These are phyloP conservation scores for Fennellomyces sp. DNA, from an alignment of 371 early-diverging fungal genomes.

Conservation along the genomic window DNA sequence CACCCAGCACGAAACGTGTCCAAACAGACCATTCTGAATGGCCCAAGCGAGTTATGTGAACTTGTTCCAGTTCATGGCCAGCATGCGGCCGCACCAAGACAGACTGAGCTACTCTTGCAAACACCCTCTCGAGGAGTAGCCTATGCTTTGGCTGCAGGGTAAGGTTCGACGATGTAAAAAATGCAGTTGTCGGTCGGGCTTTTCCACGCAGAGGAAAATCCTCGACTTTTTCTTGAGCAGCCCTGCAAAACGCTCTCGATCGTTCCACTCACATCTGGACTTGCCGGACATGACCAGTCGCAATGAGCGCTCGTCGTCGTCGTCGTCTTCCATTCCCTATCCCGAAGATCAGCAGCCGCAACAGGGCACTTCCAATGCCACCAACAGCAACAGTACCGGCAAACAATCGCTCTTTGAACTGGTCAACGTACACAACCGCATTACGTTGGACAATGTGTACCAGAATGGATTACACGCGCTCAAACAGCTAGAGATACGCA, in stretches of 20 bases:
- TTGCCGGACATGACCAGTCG: constrained; percentile 19
- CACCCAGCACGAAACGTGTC: background rate
- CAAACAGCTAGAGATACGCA: constrained; percentile 73
- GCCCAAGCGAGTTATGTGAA: no score
- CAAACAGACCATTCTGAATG: background rate
- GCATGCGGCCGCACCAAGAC: background rate
- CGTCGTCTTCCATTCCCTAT: constrained; percentile 3
- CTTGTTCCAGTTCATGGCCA: background rate
- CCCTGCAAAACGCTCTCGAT: no score
- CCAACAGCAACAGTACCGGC: background rate
- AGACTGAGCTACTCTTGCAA: no score
- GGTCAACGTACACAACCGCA: constrained; percentile 49
- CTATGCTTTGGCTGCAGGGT: no score
- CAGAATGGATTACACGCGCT: constrained; percentile 85
- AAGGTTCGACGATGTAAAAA: no score
- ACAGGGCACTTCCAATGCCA: background rate
- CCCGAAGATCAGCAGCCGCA: background rate
- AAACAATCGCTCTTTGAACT: constrained; percentile 55
- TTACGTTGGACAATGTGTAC: constrained; percentile 76
- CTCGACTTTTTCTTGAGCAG: no score
- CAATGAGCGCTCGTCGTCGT: constrained; percentile 17
- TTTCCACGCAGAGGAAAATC: no score
- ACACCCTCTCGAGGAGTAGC: no score
- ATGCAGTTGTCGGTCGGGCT: no score
- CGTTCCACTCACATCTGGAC: constrained; percentile 6